phyloP scores from a whole-genome alignment of 2,329 filamentous ascomycete genomes.

The Stagonosporopsis chrysanthemi region DNA sequence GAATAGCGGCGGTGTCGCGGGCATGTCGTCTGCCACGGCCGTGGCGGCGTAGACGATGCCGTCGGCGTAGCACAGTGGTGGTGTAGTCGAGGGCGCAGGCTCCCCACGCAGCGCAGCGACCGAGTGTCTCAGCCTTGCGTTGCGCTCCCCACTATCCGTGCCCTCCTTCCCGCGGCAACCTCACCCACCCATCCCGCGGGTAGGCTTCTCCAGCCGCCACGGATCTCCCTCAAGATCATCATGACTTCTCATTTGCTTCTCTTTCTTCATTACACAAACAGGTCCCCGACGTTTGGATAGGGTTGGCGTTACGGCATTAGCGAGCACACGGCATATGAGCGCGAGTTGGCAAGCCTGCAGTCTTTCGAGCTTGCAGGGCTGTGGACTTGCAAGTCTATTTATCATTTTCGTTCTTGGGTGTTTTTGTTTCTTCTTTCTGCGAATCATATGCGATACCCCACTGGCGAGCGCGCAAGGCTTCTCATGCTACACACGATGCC shows the following conservation, averaged over 20 bases:
- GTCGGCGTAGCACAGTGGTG: too few species aligned
- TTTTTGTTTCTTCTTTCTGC: background rate
- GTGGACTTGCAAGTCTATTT: background rate
- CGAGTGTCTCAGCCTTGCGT: constrained; percentile 10
- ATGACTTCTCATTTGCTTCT: background rate
- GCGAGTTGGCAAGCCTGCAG: background rate
- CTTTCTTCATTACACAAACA: background rate
- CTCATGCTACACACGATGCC: constrained; percentile 38
- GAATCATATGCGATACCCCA: constrained; percentile 40
- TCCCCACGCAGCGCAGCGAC: background rate
- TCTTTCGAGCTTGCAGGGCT: background rate
- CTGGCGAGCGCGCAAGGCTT: constrained; percentile 46
- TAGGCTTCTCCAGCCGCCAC: constrained; percentile 1
- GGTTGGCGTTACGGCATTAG: constrained; percentile 15
- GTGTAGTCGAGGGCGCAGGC: background rate
- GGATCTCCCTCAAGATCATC: background rate
- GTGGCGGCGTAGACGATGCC: constrained; percentile 31
- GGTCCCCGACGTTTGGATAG: background rate
- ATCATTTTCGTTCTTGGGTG: background rate
- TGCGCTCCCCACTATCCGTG: constrained; percentile 7
- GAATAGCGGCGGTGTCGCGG: constrained; percentile 13
- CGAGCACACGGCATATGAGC: constrained; percentile 3
- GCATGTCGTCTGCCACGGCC: constrained; percentile 17
- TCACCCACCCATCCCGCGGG: constrained; percentile 4
- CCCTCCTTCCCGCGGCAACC: constrained; percentile 2